Evolutionary conservation across 2,329 filamentous ascomycete genomes (phyloP).

Genomic region (Botryotinia narcissicola): DNA sequence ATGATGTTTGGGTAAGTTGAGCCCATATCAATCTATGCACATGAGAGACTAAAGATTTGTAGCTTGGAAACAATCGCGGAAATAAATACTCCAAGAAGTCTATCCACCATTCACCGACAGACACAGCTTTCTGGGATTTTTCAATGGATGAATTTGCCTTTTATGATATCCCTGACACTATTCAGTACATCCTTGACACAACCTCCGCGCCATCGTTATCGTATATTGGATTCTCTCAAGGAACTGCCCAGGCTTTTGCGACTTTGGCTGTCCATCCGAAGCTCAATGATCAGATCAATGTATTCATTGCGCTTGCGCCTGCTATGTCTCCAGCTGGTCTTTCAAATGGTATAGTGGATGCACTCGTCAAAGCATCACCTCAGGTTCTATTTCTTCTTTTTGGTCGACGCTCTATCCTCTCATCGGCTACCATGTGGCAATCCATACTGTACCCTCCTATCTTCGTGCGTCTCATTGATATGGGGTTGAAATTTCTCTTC

Average conservation of each 20-base stretch:
- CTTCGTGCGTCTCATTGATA: constrained; percentile 84
- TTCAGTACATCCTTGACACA: constrained; percentile 82
- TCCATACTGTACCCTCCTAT: constrained; percentile 92
- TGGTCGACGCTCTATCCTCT: constrained; percentile 84
- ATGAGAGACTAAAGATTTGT: constrained; percentile 28
- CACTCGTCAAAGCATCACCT: constrained; percentile 88
- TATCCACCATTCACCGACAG: constrained; percentile 69
- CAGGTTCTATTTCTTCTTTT: constrained; percentile 91
- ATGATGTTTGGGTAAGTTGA: constrained; percentile 82
- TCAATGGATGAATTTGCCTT: constrained; percentile 98
- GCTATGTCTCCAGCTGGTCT: constrained; percentile 95
- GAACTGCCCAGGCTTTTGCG: constrained; percentile 94
- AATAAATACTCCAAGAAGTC: constrained; percentile 99
- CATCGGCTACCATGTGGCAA: constrained; percentile 96
- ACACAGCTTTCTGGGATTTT: constrained; percentile 88
- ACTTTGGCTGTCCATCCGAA: constrained; percentile 87
- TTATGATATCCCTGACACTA: constrained; percentile 93
- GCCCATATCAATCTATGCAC: neutral
- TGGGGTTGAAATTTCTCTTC: constrained; percentile 78
- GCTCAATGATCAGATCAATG: constrained; percentile 88
- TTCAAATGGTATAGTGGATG: constrained; percentile 86
- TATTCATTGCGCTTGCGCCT: constrained; percentile 93
- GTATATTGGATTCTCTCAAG: constrained; percentile 96
- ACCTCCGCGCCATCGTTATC: constrained; percentile 82
- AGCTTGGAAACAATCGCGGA: constrained; percentile 94